Evolutionary conservation across 2,329 filamentous ascomycete species (phyloP), one percentile per base, ranked within the genome.

Genomic region (Decorospora gaudefroyi): DNA sequence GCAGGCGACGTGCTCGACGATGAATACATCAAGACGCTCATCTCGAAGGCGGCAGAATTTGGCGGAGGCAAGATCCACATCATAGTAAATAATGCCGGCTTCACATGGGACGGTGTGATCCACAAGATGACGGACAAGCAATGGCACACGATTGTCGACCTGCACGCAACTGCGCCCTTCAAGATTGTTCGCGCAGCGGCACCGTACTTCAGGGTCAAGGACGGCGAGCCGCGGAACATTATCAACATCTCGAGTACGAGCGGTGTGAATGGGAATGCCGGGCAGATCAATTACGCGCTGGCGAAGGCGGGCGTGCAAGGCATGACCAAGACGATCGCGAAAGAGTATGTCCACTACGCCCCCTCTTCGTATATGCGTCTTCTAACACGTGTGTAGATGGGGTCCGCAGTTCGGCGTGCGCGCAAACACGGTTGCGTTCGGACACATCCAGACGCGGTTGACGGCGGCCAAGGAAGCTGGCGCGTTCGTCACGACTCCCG

Each of bases 91-190:
- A 95, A 95, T 68, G 90, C 90, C 0, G 90, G 89, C 28, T 95
- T 89, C 73, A 95, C 90, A 1, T 95, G 90, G 88, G 90, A 96
- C 69, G 90, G 86, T 5, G 89, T 95, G 26, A 90, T 95, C 56
- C 88, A 95, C 78, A 95, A 93, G 78, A 92, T 90, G 78, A 87
- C 85, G 11, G 88, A 95, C 76, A 88, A 88, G 75, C 89, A 95
- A 78, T 95, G 88, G 88, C 86, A 93, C 51, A 90, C 86, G 36
- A 95, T 96, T 68, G 74, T 95, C 19, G 83, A 85, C 15, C 78
- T 95, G 33, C 90, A 95, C 78, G 85, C 81, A 66, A 93, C 88
- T 9, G 89, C 87, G 2, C 90, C 90, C 8, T 95, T 96, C 78
- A 86, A 85, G 68, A 84, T 95, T 39, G 76, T 93, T 50, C 61